Base-by-base conservation (phyloP, 2,329 filamentous ascomycete species). In the Penicillium sp. region DNA sequence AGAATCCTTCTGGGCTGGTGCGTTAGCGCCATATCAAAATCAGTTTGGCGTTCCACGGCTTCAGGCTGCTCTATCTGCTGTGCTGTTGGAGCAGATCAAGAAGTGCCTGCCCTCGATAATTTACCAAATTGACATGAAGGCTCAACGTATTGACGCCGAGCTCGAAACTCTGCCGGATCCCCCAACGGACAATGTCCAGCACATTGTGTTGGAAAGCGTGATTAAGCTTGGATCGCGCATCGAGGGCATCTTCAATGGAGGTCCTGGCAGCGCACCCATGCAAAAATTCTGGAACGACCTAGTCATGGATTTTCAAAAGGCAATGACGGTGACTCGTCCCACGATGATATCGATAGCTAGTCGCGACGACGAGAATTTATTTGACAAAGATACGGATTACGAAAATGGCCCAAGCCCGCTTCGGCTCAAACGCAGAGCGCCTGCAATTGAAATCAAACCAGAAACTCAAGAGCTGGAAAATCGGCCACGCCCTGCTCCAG, bases 121-220 rank as follows among this genome's bases (percentile, higher is more conserved):
- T 0, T 47, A 56, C 0, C 60, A 71, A n/a, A 70, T 78, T 0
- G 44, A 66, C 4, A 37, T 51, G 72, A 79, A 2, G 79, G 56
- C 1, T 59, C 65, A 61, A 0, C 56, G 68, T 0, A 76, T 88
- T 2, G 67, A 77, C 1, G 50, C 54, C 0, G 66, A 82, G 39
- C 69, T 93, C 0, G 47, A 57, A 0, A 64, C 62, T 0, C 71
- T 89, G 0, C 84, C 84, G 0, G 81, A 85, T 25, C 74, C 85
- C 0, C 82, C 83, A 0, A 62, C 62, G 0, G 62, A 68, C 0
- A 85, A 87, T 29, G 75, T 87, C 0, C 74, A 80, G n/a, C 68
- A 80, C 0, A 76, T 80, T 7, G 72, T 93, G 0, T 73, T 73
- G 13, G 72, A 73, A 2, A 75, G 77, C 8, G 57, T 90, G 0